Conservation (phyloP, 345 rosid genomes). For the Lumnitzera littorea region DNA sequence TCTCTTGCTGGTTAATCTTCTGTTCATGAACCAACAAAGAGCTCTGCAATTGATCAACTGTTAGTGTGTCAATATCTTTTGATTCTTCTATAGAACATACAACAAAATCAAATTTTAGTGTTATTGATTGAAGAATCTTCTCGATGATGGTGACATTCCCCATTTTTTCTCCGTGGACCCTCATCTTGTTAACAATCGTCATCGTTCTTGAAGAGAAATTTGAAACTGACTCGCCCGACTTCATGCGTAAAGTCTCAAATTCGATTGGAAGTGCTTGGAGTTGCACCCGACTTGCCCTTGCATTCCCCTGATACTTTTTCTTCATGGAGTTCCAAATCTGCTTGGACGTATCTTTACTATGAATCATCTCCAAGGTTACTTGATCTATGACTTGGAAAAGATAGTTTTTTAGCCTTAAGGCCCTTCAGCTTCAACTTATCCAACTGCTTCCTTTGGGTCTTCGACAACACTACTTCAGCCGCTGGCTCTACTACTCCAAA, state of each 20-base stretch:
- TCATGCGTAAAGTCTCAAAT: too few species aligned
- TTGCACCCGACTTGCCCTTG: background rate
- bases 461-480: too few species aligned
- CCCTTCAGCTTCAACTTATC: background rate
- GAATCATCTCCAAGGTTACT: background rate
- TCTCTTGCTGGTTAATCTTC: background rate
- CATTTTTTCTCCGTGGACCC: background rate
- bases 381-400: background rate
- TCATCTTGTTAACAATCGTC: background rate
- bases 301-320: background rate
- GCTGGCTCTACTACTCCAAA: too few species aligned
- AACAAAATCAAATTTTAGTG: background rate
- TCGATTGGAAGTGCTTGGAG: background rate
- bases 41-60: background rate
- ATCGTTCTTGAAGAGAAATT: background rate
- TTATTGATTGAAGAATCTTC: background rate
- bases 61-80: background rate
- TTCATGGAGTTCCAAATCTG: background rate
- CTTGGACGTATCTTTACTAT: too few species aligned
- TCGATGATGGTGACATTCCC: background rate
- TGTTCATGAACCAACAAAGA: background rate
- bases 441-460: background rate
- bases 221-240: background rate
- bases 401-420: background rate
- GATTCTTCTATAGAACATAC: constrained; percentile 3